Percentiles rank a stretch among this genome's conserved stretches.
Evolutionary conservation across 2,329 filamentous ascomycete species (phyloP).

Genomic region (Diaporthe amygdali): DNA sequence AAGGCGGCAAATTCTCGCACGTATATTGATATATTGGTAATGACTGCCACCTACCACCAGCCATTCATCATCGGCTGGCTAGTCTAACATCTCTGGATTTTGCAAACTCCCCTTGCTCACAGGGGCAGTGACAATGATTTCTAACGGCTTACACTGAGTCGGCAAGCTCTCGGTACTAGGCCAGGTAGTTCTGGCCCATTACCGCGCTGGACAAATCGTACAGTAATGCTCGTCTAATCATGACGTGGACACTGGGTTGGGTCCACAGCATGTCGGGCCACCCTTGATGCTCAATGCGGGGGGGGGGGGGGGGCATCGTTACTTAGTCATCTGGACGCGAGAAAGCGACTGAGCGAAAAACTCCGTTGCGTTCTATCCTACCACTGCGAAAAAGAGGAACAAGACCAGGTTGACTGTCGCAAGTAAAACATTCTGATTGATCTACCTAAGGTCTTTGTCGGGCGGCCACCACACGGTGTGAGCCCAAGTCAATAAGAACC

Average conservation of each 20-base stretch:
- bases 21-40: not conserved
- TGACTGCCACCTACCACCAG: not conserved
- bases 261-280: not conserved
- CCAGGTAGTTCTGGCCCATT: too few species aligned
- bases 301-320: not conserved
- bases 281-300: not conserved
- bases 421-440: not conserved
- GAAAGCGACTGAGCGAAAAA: not conserved
- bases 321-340: slow-evolving; percentile 5
- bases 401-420: not conserved
- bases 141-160: slow-evolving; percentile 1
- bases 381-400: not conserved
- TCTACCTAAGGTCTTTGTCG: not conserved
- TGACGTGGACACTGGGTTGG: slow-evolving; percentile 8
- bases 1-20: not conserved
- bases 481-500: not conserved
- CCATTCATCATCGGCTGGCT: not conserved
- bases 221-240: slow-evolving; percentile 25
- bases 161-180: not conserved
- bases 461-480: not conserved
- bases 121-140: not conserved
- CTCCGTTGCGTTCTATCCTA: not conserved
- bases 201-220: not conserved
- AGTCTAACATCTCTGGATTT: not conserved
- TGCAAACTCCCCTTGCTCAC: not conserved